Base-by-base conservation (phyloP, 2,329 filamentous ascomycete genomes). In the Thermothelomyces thermophilus region DNA sequence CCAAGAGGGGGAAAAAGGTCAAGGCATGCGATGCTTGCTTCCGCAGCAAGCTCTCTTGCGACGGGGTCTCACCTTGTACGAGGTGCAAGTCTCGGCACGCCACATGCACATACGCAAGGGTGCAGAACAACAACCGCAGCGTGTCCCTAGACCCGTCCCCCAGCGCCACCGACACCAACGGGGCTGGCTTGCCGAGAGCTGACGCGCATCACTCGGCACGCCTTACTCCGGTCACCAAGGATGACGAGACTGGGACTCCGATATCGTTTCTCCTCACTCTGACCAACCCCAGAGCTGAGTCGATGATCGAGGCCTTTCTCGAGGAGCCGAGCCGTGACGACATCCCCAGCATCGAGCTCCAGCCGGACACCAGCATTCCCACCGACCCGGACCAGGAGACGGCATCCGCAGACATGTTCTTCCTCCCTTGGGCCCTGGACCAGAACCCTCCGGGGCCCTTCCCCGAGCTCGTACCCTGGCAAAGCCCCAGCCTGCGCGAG, bases 1-100 rank as follows among this genome's bases (percentile, higher is more conserved):
- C 58, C 8, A 60, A 57, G 33, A 58, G 62, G 5, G 63, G 63
- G 13, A 61, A 63, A 26, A 63, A 61, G 36, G 57, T 61, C 0
- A 48, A 52, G 1, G 62, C 63, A 2, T 65, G 63, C 47, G 62
- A 64, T 17, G 55, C 57, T 2, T 65, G 63, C 46, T 63, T 60
- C 44, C 56, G 53, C 22, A 61, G 61, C 53, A 63, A 63, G 28
- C 53, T 62, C 11, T 58, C 60, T 16, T 65, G 63, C 48, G 60
- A 64, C 42, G 60, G 54, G 4, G 50, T 41, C 2, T 41, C 53
- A 2, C 61, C 61, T 0, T 66, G 63, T 42, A 46, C 52, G 3
- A 53, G 63, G 20, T 64, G 63, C 41, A 39, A 50, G 5, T 42
- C 56, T 3, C 58, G 62, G 3, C 46, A 51, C 4, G 5, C 61